Base-by-base conservation (phyloP, 345 rosid genomes). In the Triadica sebifera region DNA sequence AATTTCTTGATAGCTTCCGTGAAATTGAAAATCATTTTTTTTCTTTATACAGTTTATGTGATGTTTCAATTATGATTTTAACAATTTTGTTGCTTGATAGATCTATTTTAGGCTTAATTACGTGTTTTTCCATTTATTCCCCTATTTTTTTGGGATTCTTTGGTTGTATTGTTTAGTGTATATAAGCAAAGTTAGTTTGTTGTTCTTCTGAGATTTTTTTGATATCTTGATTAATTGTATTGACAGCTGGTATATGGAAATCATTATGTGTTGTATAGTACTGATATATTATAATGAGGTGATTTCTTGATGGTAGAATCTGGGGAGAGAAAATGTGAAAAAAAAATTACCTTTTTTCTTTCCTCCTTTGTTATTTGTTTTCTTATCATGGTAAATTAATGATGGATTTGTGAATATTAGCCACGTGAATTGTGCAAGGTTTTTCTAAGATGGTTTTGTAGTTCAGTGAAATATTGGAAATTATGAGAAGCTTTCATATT, bases 301-400 rank as follows among this genome's bases (percentile, higher is more conserved):
- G 70, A 43, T 67, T 43, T 60, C 13, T 55, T 53, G 41, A 65
- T 25, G 52, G 70, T 62, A 15, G 63, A 65, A 74, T 56, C 7
- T 9, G 56, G 49, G 19, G 46, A 38, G 17, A 65, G 46, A 56
- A 41, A 24, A 65, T 16, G 56, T 13, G 63, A 24, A 41, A 2
- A 29, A 29, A 29, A n/a, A n/a, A 46, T 1, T 16, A 15, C 19
- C 19, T 24, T 51, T n/a, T n/a, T n/a, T n/a, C n/a, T n/a, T n/a
- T n/a, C n/a, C n/a, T n/a, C n/a, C 5, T 41, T 24, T 12, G 3
- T 25, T 12, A 9, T 34, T 19, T 60, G 12, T 49, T 61, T 4
- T 49, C n/a, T 24, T 47, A 3, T 56, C 29, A 12, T 59, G 41
- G 1, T 60, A 60, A 60, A 11, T 5, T 29, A 57, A 9, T 60